Base-by-base conservation (phyloP, 345 rosid species). In the Sapria himalayana region DNA sequence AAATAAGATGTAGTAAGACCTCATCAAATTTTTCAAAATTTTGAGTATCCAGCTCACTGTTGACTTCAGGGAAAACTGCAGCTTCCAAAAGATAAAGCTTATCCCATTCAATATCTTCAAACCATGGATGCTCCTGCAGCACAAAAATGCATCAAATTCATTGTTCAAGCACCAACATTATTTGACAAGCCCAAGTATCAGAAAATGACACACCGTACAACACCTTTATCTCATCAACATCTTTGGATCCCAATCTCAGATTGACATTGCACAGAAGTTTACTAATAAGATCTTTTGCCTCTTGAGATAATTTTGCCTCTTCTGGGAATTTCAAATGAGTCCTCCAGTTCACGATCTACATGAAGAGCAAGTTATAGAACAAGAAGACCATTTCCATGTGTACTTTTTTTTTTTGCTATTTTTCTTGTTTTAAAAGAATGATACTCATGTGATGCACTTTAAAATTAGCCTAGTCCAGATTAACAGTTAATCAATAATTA, bases 21-120 rank as follows among this genome's bases (percentile, higher is more conserved):
- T 81, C 92, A 4, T 86, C 94, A 51, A 86, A 76, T 51, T 76
- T 86, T 55, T 78, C 94, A 66, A 86, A 81, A 56, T 86, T 86
- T 71, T 86, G 92, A 38, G 94, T 81, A 67, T 86, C 94, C 51
- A 86, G 64, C 50, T 86, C 94, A 58, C 78, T 78, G 19, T 70
- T 78, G 54, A 86, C 97, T 44, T 67, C 92, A 9, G 97, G 97
- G 36, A 71, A 62, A 60, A 71, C 78, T 49, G 92, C 92, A 59
- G 97, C 94, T 46, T 86, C 97, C 68, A 72, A 66, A 47, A 66
- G 78, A 55, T 71, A 78, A 60, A 86, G 66, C 32, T 48, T 70
- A 41, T 81, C 78, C 97, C 97, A 86, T 12, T 81, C 70, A 31
- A 64, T 37, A 14, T 81, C 76, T 1, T 49, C 38, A 57, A 86